Conservation (phyloP, 192 early-diverging fungal genomes). For the Coemansia sp. region DNA sequence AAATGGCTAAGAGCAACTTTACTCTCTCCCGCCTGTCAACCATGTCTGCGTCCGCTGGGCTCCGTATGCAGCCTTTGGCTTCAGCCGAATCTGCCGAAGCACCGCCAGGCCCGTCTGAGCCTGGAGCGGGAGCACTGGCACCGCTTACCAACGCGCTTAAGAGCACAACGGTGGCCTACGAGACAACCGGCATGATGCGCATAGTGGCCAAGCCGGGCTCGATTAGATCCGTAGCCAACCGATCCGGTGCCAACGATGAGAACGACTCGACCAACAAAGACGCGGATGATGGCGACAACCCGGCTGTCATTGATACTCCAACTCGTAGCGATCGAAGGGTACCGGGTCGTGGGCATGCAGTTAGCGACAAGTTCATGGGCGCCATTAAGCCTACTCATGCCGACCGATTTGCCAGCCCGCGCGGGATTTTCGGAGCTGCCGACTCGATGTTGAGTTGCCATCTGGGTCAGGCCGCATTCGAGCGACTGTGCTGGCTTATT, state of each 20-base stretch:
- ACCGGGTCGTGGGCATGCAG: constrained; percentile 45
- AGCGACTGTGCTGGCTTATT: constrained; percentile 19
- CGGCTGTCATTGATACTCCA: background rate
- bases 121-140: background rate
- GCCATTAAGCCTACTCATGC: constrained; percentile 26
- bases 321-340: constrained; percentile 19
- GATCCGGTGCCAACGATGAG: background rate
- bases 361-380: constrained; percentile 29
- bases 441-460: constrained; percentile 3
- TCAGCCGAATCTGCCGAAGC: background rate
- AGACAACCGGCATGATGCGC: constrained; percentile 35
- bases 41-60: constrained; percentile 34
- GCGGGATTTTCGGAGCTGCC: background rate
- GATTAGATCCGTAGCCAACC: background rate
- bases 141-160: background rate
- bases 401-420: constrained; percentile 3
- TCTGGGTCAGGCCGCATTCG: constrained; percentile 17
- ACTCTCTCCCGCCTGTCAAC: constrained; percentile 11
- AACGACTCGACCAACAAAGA: background rate
- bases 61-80: constrained; percentile 2
- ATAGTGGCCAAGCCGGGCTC: background rate
- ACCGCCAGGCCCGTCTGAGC: background rate
- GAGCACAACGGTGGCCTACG: constrained; percentile 31
- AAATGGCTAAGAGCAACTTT: constrained; percentile 2
- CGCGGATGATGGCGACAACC: background rate